Evolutionary conservation across 2,329 filamentous ascomycete genomes (phyloP).

Genomic region (Aspergillus phoenicis): DNA sequence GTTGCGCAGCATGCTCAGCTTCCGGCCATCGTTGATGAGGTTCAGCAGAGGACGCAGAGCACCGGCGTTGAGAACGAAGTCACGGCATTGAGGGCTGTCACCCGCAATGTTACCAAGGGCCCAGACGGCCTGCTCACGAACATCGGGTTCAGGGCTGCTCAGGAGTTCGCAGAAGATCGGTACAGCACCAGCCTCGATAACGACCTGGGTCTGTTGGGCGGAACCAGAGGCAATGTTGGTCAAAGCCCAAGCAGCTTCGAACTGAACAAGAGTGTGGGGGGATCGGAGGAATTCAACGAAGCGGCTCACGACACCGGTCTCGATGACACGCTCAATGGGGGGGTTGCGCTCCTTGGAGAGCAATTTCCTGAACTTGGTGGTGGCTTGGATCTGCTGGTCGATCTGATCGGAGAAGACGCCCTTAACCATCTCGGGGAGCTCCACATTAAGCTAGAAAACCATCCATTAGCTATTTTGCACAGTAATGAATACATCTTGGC

Average conservation of each 20-base stretch:
- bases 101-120: conserved; percentile 97
- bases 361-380: conserved; percentile 97
- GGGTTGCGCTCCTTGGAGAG: conserved; percentile 98
- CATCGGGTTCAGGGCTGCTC: conserved; percentile 93
- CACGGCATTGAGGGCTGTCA: conserved; percentile 95
- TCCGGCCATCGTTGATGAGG: conserved; percentile 93
- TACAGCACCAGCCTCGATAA: conserved; percentile 96
- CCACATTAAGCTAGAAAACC: conserved; percentile 78
- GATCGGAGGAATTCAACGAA: conserved; percentile 99
- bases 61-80: conserved; percentile 90
- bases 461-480: conserved; percentile 25
- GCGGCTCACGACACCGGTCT: conserved; percentile 94
- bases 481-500: background rate
- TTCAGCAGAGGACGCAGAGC: conserved; percentile 87
- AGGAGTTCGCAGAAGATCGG: conserved; percentile 98
- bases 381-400: conserved; percentile 94
- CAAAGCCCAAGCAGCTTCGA: conserved; percentile 97
- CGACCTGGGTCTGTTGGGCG: conserved; percentile 95
- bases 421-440: conserved; percentile 96
- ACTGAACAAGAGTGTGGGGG: conserved; percentile 96
- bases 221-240: conserved; percentile 99
- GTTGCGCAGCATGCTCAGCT: conserved; percentile 98
- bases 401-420: conserved; percentile 99
- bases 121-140: conserved; percentile 97
- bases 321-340: conserved; percentile 98